Evolutionary conservation across 2,329 filamentous ascomycete species (phyloP).

Genomic region (Domatiomyces catenatus): DNA sequence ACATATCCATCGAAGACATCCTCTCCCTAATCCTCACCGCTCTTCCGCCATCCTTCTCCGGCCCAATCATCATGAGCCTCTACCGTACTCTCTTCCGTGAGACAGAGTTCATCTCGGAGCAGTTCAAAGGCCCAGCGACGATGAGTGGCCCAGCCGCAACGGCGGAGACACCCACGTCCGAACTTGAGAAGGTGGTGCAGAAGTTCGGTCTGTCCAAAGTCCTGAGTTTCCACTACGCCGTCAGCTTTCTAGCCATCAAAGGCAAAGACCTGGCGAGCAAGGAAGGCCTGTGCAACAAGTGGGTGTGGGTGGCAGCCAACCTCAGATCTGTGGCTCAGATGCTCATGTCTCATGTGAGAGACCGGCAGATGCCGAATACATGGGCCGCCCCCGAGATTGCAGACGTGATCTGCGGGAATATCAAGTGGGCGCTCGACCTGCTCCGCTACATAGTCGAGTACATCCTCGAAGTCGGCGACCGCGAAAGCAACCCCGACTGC

Average conservation of each 20-base stretch:
- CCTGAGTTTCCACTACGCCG: conserved; percentile 27
- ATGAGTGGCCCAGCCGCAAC: neutral
- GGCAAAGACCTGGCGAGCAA: conserved; percentile 1
- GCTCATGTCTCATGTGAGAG: conserved; percentile 9
- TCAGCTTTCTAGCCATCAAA: conserved; percentile 4
- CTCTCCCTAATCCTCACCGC: conserved; percentile 47
- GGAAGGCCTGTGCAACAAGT: conserved; percentile 9
- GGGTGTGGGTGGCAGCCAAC: conserved; percentile 16
- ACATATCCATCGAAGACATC: conserved; percentile 52
- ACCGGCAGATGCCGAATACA: conserved; percentile 8
- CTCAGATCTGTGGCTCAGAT: conserved; percentile 11
- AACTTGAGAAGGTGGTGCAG: conserved; percentile 58
- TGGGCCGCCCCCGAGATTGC: conserved; percentile 44
- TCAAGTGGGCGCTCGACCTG: conserved; percentile 62
- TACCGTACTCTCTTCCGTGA: conserved; percentile 55
- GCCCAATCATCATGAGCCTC: conserved; percentile 45
- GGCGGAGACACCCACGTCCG: conserved; percentile 40
- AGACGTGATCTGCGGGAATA: conserved; percentile 55
- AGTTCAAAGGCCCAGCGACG: conserved; percentile 2
- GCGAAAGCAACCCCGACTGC: conserved; percentile 14
- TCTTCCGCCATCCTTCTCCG: conserved; percentile 23
- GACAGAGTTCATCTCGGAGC: conserved; percentile 55
- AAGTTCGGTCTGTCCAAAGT: conserved; percentile 60
- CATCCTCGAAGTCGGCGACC: conserved; percentile 31
- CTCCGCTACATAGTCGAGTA: conserved; percentile 41